phyloP scores from a whole-genome alignment of 2,329 filamentous ascomycete genomes.

The Sporothrix globosa region DNA sequence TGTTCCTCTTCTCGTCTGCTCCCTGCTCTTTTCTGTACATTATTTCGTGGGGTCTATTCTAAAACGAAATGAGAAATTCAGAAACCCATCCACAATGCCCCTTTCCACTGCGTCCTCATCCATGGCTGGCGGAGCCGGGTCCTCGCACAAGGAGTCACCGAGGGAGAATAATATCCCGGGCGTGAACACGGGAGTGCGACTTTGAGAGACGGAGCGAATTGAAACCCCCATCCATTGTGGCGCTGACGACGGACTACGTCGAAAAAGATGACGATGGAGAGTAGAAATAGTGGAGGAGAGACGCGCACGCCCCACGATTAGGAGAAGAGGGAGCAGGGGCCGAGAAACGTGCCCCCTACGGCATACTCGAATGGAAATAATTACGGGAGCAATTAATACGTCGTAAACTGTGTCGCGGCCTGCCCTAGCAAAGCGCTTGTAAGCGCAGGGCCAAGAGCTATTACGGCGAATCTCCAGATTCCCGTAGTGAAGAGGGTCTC shows the following conservation, averaged over 20 bases:
- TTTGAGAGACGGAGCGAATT: neutral
- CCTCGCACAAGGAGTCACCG: conserved; percentile 17
- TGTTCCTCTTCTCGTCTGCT: neutral
- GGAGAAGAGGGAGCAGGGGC: neutral
- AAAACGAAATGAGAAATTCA: neutral
- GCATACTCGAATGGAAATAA: too few relatives aligned
- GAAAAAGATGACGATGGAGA: too few relatives aligned
- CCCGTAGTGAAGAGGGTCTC: conserved; percentile 13
- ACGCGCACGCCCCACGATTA: too few relatives aligned
- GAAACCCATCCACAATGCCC: neutral
- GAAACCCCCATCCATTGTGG: neutral
- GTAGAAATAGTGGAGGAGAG: too few relatives aligned
- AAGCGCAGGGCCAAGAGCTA: neutral
- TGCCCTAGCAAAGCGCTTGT: neutral
- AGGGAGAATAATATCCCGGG: conserved; percentile 19
- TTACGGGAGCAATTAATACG: too few relatives aligned
- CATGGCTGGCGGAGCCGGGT: neutral
- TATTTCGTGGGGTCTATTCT: neutral
- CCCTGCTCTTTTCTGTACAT: neutral
- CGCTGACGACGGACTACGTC: too few relatives aligned
- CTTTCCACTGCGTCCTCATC: neutral
- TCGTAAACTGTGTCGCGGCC: neutral
- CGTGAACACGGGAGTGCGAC: neutral
- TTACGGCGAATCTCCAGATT: neutral
- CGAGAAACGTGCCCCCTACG: conserved; percentile 1